Evolutionary conservation across 768 basidiomycete genomes (phyloP), one percentile per base, ranked within the genome.

Genomic region (Pleurotus pulmonarius): DNA sequence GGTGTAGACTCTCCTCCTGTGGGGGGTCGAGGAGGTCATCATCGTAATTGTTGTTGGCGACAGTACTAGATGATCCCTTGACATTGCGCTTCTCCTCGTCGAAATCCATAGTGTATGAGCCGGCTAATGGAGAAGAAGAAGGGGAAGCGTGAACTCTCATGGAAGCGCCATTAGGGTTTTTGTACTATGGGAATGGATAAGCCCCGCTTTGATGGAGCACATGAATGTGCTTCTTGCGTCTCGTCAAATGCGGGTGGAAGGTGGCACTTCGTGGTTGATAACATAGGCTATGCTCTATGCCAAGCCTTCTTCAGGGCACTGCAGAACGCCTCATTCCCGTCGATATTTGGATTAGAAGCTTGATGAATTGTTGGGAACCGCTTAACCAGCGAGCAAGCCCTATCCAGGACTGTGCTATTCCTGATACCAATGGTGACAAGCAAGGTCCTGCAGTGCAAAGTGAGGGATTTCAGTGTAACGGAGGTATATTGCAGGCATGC

Each of bases 1-100:
- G 74, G 58, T 80, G 79, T 39, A 83, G 66, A 39, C 68, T 75
- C 39, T 74, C 61, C 47, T 69, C 67, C 41, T 63, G 55, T 7
- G 67, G 59, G 15, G 76, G 74, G 37, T 77, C 75, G 16, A 69
- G 58, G 44, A 70, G 64, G 11, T 67, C 67, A 16, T 70, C 61
- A 54, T 68, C 64, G 45, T 65, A 49, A 59, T 60, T 61, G 5
- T 46, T 58, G 48, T 61, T 61, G 24, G 63, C 61, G 24, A 56
- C 47, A 15, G 57, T 29, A 37, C 58, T 62, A 41, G 56, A 56
- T 15, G 63, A 56, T 15, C 46, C 59, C 18, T 66, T 58, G 44
- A 64, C 61, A 24, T 52, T 60, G 40, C 58, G 49, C 51, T 67
- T 63, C 56, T 69, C 68, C 51, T 53, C 61, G 48, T 73, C 69